Evolutionary conservation across 345 rosid genomes (phyloP).

Genomic region (Syzygium oleosum): DNA sequence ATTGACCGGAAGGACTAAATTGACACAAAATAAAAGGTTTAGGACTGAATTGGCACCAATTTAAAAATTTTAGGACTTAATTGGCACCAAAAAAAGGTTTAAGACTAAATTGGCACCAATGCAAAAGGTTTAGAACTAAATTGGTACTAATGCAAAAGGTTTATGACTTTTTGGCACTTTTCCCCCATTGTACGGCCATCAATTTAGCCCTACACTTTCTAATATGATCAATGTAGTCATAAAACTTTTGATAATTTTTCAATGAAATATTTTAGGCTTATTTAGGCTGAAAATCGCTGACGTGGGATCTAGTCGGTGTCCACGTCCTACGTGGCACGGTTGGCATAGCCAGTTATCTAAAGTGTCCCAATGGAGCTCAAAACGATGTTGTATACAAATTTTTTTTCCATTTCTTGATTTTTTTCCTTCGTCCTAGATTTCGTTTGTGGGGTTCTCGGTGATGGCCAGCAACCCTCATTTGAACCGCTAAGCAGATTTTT

Average conservation of each 20-base stretch:
- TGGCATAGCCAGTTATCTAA: background rate
- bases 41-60: too few species aligned
- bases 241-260: background rate
- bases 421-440: background rate
- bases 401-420: background rate
- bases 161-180: too few species aligned
- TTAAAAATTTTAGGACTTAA: too few species aligned
- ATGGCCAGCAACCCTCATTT: background rate
- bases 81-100: too few species aligned
- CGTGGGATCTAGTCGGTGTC: rapidly evolving
- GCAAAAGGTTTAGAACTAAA: too few species aligned
- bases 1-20: too few species aligned
- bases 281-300: too few species aligned
- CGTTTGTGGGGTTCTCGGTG: rapidly evolving
- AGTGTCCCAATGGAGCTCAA: rapidly evolving
- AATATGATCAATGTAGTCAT: background rate
- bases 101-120: too few species aligned
- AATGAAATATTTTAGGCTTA: rapidly evolving
- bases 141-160: too few species aligned
- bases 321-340: rapidly evolving
- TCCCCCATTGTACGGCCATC: too few species aligned
- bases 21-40: too few species aligned
- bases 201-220: background rate
- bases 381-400: background rate
- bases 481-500: too few species aligned